A percentile compares a stretch with the other conserved stretches of the same genome.
Evolutionary conservation across 2,329 filamentous ascomycete genomes (phyloP).

Genomic region (Ceratocystis lukuohia): DNA sequence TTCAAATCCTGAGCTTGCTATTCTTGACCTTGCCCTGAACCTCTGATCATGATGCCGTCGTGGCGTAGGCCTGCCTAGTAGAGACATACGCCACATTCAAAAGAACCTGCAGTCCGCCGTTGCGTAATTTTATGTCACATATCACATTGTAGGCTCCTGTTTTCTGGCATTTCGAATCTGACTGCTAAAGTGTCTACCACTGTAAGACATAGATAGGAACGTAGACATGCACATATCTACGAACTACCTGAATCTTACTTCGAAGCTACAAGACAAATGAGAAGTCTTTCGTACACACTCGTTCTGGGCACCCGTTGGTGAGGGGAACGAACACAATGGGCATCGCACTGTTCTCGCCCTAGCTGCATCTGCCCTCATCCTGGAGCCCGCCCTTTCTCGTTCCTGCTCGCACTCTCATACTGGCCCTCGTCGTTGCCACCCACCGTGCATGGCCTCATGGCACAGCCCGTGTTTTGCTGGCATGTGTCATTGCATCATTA

Average conservation of each 20-base stretch:
- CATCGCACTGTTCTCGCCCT: neutral
- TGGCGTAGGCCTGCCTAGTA: neutral
- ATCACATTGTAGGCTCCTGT: too few relatives aligned
- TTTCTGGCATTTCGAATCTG: too few relatives aligned
- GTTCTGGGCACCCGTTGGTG: too few relatives aligned
- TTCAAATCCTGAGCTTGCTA: neutral
- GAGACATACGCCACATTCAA: too few relatives aligned
- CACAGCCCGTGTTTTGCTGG: neutral
- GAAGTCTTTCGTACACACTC: neutral
- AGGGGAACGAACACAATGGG: neutral
- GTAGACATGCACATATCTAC: too few relatives aligned
- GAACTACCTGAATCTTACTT: too few relatives aligned
- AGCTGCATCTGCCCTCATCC: neutral
- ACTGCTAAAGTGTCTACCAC: too few relatives aligned
- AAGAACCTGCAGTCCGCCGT: too few relatives aligned
- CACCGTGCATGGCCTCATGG: neutral
- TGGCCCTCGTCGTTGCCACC: neutral
- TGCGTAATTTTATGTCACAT: too few relatives aligned
- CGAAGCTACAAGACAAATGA: too few relatives aligned
- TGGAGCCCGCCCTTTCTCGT: neutral
- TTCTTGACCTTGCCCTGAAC: neutral
- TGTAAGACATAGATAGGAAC: too few relatives aligned
- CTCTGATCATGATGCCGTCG: neutral
- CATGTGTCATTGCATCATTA: constrained; percentile 4
- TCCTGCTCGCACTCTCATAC: neutral